Percentiles rank a stretch among this genome's conserved stretches.
Conservation (phyloP, 371 early-diverging fungal genomes). For the Mucor circinelloides region DNA sequence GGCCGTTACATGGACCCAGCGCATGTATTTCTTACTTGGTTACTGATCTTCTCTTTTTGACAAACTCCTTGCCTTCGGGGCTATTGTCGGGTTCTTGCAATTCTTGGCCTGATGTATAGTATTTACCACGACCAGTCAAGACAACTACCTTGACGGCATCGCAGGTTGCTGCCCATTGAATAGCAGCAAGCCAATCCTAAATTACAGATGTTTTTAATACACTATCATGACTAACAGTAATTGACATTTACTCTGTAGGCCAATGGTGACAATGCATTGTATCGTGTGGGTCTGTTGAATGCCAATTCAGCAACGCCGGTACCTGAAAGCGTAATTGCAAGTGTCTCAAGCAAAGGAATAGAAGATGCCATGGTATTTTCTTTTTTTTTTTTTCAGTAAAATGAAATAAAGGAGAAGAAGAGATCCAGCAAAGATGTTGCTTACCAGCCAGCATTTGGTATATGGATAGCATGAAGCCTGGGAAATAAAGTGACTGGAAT, state of each 20-base stretch:
- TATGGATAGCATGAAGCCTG: conserved; percentile 4
- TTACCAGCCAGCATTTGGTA: background rate
- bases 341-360: conserved; percentile 53
- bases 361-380: conserved; percentile 15
- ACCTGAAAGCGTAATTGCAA: conserved; percentile 51
- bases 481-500: conserved; percentile 23
- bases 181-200: conserved; percentile 65
- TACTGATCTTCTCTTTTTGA: conserved; percentile 15
- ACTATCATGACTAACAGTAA: background rate
- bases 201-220: background rate
- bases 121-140: conserved; percentile 71
- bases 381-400: background rate
- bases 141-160: conserved; percentile 61
- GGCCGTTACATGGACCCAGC: background rate
- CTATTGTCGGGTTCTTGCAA: conserved; percentile 43
- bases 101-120: conserved; percentile 70
- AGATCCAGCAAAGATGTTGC: background rate
- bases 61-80: conserved; percentile 35
- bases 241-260: conserved; percentile 49
- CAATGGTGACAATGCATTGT: conserved; percentile 67
- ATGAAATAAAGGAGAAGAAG: background rate
- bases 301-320: conserved; percentile 67
- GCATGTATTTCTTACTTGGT: conserved; percentile 16
- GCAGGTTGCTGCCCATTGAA: conserved; percentile 56
- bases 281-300: conserved; percentile 67